Evolutionary conservation across 2,329 filamentous ascomycete species (phyloP), one percentile per base, ranked within the genome.

Genomic region (Colletotrichum tofieldiae): DNA sequence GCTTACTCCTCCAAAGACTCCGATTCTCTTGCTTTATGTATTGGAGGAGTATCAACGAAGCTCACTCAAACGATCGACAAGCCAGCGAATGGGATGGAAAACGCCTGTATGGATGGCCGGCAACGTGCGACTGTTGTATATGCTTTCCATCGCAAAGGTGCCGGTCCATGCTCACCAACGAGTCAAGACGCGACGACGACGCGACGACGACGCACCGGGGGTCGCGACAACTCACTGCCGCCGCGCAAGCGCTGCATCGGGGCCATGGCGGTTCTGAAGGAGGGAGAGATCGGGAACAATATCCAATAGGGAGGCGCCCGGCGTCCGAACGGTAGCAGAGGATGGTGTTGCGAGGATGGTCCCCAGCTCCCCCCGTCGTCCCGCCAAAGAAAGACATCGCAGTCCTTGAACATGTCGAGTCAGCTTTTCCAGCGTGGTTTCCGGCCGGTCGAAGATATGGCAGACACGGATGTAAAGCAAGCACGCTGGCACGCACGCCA

Each of bases 241-340:
- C 29, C 6, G 32, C 52, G 52, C 52, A 37, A 35, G 52, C 52
- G 35, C 47, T 51, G 23, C 29, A 23, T 59, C 56, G 43, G 41
- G 41, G 18, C 56, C 39, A 32, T 20, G 43, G 37, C 8, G 23
- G 20, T 41, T 37, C 20, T 26, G 14, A n/a, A 9, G 5, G 6
- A 18, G 8, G 2, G 29, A 20, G 26, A 7, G 41, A 23, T 16
- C 58, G 55, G 18, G n/a, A 5, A 23, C 14, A 45, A 23, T 45
- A 12, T 43, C 68, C 65, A 68, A 68, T 71, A 49, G 65, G 65
- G 37, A 58, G 58, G 35, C 58, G 43, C 12, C 68, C 51, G 35
- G 45, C 65, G 43, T 68, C 65, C 68, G 68, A 71, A 67, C 58
- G 49, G 39, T 37, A 11, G 35, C 35, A 37, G 8, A 8, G 35